phyloP scores from a whole-genome alignment of 2,329 filamentous ascomycete genomes.

The Cercospora janseana region DNA sequence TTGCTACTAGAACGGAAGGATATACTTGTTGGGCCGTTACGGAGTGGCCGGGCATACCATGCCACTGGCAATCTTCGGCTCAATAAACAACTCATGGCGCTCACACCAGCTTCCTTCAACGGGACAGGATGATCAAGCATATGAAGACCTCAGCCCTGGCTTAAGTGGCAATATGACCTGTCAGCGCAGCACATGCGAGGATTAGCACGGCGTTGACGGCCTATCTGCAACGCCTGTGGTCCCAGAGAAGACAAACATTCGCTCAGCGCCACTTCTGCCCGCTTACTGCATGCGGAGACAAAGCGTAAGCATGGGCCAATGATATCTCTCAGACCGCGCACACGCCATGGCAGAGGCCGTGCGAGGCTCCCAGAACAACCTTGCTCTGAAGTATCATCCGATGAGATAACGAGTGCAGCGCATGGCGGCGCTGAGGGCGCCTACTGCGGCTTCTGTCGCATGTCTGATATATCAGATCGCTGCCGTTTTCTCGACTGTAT shows the following conservation, averaged over 20 bases:
- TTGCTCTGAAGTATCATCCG: not conserved
- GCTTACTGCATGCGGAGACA: conserved; percentile 10
- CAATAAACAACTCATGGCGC: too few species aligned
- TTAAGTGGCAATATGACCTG: too few species aligned
- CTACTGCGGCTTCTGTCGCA: not conserved
- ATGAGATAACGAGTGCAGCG: not conserved
- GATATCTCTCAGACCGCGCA: conserved; percentile 3
- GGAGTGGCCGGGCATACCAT: too few species aligned
- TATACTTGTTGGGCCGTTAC: too few species aligned
- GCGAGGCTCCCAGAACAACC: conserved; percentile 1
- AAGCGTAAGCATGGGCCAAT: conserved; percentile 1
- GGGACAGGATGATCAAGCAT: too few species aligned
- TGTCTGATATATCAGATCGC: not conserved
- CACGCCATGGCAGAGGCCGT: conserved; percentile 3
- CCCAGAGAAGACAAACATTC: conserved; percentile 8
- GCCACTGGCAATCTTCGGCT: too few species aligned
- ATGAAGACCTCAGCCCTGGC: too few species aligned
- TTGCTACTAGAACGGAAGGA: too few species aligned
- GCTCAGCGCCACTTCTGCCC: not conserved
- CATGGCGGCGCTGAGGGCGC: not conserved
- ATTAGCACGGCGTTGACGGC: not conserved
- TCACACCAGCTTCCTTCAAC: too few species aligned
- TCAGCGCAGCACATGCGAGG: too few species aligned
- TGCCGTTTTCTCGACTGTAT: not conserved
- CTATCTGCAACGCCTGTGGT: conserved; percentile 7